Evolutionary conservation across 352 stramenopile species (phyloP), one percentile per base, ranked within the genome.

Genomic region (Globisporangium iwayamae): DNA sequence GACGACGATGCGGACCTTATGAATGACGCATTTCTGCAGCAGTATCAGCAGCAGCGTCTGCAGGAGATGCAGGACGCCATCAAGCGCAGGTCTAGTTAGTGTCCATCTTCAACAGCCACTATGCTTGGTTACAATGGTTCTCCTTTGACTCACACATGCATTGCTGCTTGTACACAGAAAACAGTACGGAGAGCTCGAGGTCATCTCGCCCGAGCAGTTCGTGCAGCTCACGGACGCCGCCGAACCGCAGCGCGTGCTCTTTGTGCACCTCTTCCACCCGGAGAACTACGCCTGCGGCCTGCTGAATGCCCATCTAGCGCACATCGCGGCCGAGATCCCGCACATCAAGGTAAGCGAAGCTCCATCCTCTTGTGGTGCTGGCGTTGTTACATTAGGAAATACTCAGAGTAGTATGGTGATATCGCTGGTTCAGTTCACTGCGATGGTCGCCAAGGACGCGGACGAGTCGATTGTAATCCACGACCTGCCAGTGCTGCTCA

Each of bases 281-380:
- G 82, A 90, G 28, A 95, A 81, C 70, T 89, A 93, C 56, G 67
- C 80, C n/a, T 95, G 86, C 36, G 53, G 64, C 1, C 66, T 93
- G 30, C 64, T 95, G 18, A 95, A 95, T 59, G 61, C 74, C 28
- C 81, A 90, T 52, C 70, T 95, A 2, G 70, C 79, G 61, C 16
- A 71, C 38, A 65, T 93, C n/a, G 82, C 81, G 51, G 57, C 53
- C 20, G 73, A 83, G n/a, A 68, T 89, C 45, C 59, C 81, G 6
- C 75, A 88, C 39, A 60, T 88, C 48, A 89, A 92, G 80, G 81
- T 91, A 6, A 34, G 16, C 36, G 3, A 57, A 28, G 25, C 25
- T 28, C 1, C 25, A 2, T 28, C 25, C 25, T 28, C 38, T 11
- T 14, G 10, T 50, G 9, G 13, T 16, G 20, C 14, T 48, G 36